phyloP scores from a whole-genome alignment of 2,329 filamentous ascomycete species.

The Onygenales sp. region DNA sequence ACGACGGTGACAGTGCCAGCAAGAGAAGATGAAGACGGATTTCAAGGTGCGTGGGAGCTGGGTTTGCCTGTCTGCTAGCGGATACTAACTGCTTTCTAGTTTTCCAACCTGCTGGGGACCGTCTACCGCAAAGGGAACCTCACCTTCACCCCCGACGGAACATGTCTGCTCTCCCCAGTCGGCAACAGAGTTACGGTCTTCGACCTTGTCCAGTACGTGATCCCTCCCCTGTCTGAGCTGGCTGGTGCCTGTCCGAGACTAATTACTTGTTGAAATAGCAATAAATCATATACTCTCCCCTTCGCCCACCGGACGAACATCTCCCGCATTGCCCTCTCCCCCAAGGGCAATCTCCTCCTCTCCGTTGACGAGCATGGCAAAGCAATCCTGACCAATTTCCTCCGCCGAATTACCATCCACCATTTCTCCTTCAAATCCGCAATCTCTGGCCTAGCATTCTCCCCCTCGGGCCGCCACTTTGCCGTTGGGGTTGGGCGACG shows the following conservation, averaged over 20 bases:
- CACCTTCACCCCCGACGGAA: slow-evolving; percentile 92
- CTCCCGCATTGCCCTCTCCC: slow-evolving; percentile 74
- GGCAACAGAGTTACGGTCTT: slow-evolving; percentile 95
- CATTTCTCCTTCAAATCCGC: slow-evolving; percentile 89
- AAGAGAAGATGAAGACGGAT: slow-evolving; percentile 81
- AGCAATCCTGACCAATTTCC: slow-evolving; percentile 85
- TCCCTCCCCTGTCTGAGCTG: background rate
- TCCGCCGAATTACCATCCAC: slow-evolving; percentile 75
- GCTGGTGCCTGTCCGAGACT: background rate
- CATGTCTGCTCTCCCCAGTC: slow-evolving; percentile 88
- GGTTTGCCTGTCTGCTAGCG: background rate
- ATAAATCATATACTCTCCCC: slow-evolving; percentile 45
- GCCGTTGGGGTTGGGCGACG: slow-evolving; percentile 78
- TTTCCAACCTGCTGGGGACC: slow-evolving; percentile 95
- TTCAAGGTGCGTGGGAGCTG: slow-evolving; percentile 61
- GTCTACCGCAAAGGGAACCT: slow-evolving; percentile 98
- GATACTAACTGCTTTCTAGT: slow-evolving; percentile 48
- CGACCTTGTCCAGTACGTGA: slow-evolving; percentile 76
- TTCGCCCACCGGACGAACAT: slow-evolving; percentile 92
- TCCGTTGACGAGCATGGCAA: slow-evolving; percentile 90
- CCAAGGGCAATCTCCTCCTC: slow-evolving; percentile 82
- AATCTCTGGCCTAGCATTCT: slow-evolving; percentile 78
- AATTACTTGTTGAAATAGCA: slow-evolving; percentile 18
- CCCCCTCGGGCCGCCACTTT: slow-evolving; percentile 83
- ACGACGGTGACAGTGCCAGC: slow-evolving; percentile 2